Base-by-base conservation (phyloP, 208 protist genomes). In the Porcisia deanei region DNA sequence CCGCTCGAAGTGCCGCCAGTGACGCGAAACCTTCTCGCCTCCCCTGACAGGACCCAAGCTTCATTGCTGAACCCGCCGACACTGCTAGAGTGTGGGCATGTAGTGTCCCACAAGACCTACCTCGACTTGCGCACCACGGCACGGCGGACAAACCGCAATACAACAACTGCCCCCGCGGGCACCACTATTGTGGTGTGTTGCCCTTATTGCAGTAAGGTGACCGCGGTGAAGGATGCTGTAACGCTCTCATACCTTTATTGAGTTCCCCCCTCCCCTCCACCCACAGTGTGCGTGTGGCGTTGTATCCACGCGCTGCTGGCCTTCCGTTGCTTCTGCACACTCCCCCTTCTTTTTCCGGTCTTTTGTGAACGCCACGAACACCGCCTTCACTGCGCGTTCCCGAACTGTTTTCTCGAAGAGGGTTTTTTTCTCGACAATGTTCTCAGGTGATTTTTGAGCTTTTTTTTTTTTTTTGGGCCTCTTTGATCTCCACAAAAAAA, bases 61-160 rank as follows among this genome's bases (percentile, higher is more conserved):
- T 60, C 74, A 30, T 76, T 68, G 55, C 75, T 93, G 47, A 94
- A 93, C 65, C 81, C 85, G 22, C 88, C 92, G 1, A 85, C 91
- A 47, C 71, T 96, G 58, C 80, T 96, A 30, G 73, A 78, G 57
- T 96, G 92, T 76, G 92, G 92, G 18, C 92, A 96, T 74, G 83
- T 96, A 12, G 83, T 96, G 52, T 91, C 92, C 20, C 77, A 94
- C 73, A 72, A 76, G 52, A 85, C 87, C 34, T 76, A 92, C 61
- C 61, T 88, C 57, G 75, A 76, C 52, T 57, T 88, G 30, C 59
- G 80, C 58, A 70, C 83, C 22, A 67, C 65, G 52, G 79, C 81
- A 34, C 82, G 77, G 5, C 81, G 75, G n/a, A 45, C 61, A 41
- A 70, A 73, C n/a, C 82, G 66, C 45, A 54, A 25, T 37, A 39